Evolutionary conservation across 2,329 filamentous ascomycete genomes (phyloP), one percentile per base, ranked within the genome.

Genomic region (Aspergillus quadrilineatus): DNA sequence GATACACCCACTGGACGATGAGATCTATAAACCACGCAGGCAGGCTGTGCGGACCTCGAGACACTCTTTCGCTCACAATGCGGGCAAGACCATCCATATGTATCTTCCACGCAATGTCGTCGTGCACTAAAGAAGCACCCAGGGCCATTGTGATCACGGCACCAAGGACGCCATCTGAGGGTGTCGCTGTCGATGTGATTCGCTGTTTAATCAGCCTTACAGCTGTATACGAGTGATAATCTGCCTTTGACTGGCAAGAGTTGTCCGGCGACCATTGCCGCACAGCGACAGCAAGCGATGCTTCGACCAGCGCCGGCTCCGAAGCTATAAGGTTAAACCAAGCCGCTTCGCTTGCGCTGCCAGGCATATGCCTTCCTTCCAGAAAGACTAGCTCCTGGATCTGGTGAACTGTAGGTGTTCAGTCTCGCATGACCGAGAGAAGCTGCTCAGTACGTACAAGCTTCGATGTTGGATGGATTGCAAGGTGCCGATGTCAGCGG

Each of bases 301-400:
- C 53, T 15, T 56, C 47, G 10, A 51, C 41, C n/a, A 56, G 32
- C 6, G 48, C 53, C 17, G 53, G 53, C 6, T 56, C 47, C 1
- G 53, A 56, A 6, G 48, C 42, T 26, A 56, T 51, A 9, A 56
- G 41, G 26, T 47, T 46, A 7, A 56, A 47, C 53, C 53, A 56
- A 6, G 42, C 15, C 15, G 47, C 48, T 32, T 56, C 53, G 17
- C 32, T n/a, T 0, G 53, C 47, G 4, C 8, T 14, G 42, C 36
- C 12, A 14, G 34, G 8, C 9, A 5, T 14, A 14, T 37, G 42
- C 9, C 12, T 41, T 14, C 47, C 41, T 47, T 56, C 47, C 4
- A 50, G 26, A 15, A 51, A 51, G n/a, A 49, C 6, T 2, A 56
- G 42, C 1, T 51, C 26, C 2, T 56, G 47, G 14, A 56, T 4